phyloP scores from a whole-genome alignment of 306 rosid species.

The Lathyrus aphaca region DNA sequence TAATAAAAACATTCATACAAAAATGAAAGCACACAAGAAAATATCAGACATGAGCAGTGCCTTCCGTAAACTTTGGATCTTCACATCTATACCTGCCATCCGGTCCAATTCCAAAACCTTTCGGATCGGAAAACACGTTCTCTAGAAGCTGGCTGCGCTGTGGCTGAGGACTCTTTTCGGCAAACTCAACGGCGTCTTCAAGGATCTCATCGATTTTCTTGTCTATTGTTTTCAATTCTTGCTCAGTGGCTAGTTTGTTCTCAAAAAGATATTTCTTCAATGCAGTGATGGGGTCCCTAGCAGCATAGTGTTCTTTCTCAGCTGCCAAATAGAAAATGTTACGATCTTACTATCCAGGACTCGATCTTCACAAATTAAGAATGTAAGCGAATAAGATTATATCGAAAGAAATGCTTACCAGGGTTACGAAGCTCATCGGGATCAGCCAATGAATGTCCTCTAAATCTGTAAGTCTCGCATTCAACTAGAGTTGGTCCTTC shows the following conservation, averaged over 20 bases:
- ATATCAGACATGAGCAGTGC: slow-evolving; percentile 90
- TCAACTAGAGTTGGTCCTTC: slow-evolving; percentile 97
- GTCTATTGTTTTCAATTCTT: slow-evolving; percentile 77
- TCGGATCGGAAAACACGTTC: slow-evolving; percentile 97
- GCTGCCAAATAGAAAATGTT: slow-evolving; percentile 55
- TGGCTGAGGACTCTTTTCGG: slow-evolving; percentile 86
- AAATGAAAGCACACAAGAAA: slow-evolving; percentile 29
- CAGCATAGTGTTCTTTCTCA: slow-evolving; percentile 91
- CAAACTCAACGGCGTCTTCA: slow-evolving; percentile 87
- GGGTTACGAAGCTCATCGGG: slow-evolving; percentile 99
- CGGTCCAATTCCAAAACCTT: slow-evolving; percentile 97
- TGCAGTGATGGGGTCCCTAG: slow-evolving; percentile 88
- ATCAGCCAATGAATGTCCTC: slow-evolving; percentile 99
- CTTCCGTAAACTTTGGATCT: slow-evolving; percentile 97
- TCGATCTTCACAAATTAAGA: slow-evolving; percentile 6
- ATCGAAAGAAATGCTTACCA: slow-evolving; percentile 57
- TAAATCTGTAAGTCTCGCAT: slow-evolving; percentile 95
- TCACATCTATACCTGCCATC: slow-evolving; percentile 96
- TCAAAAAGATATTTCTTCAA: slow-evolving; percentile 75
- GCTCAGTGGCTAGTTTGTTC: slow-evolving; percentile 72
- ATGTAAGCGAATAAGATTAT: neutral
- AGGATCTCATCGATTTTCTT: slow-evolving; percentile 80
- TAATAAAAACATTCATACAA: slow-evolving; percentile 50
- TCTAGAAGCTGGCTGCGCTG: slow-evolving; percentile 89
- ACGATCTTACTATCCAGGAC: too few species aligned